Base-by-base conservation (phyloP, 1,139 yeast genomes). In the Geotrichum histeridarum region DNA sequence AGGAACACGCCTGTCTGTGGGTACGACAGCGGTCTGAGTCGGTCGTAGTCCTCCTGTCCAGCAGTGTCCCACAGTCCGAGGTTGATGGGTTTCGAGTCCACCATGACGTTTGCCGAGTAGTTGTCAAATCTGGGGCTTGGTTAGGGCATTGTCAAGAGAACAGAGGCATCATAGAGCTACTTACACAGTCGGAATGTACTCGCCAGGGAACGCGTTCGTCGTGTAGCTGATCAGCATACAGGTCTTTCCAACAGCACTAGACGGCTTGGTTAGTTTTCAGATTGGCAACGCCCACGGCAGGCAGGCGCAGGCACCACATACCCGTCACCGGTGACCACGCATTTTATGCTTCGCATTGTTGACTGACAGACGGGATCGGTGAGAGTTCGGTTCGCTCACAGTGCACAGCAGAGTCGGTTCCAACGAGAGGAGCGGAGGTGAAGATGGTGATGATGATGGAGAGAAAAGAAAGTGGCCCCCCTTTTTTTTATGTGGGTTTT, bases 1-100 rank as follows among this genome's bases (percentile, higher is more conserved):
- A 93, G 78, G 70, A 93, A 93, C 49, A 93, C 96, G 70, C 91
- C 98, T 14, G 99, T 93, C 55, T 94, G 93, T 18, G 99, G 98
- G 72, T 93, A 93, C 56, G 95, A 86, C 65, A 93, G 80, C 11
- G 99, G 99, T 75, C 99, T 87, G 69, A 93, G 78, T 70, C 99
- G 81, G 73, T 93, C 99, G 72, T 93, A 93, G 77, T 93, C 98
- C 79, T 91, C 98, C 77, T 93, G 99, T 48, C 99, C 99, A 18
- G 99, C 98, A 46, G 99, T 93, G 75, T 93, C 99, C 69, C 91
- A 93, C 60, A 93, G 77, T 14, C 98, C 98, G 66, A 93, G 81
- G 46, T 41, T 55, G 47, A 51, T 48, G 14, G 57, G 57, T 30
- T 55, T 89, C 44, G 86, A 86, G 64, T 86, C 93, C 42, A 84